phyloP scores from a whole-genome alignment of 2,329 filamentous ascomycete genomes.

The Spiromastix sp. region DNA sequence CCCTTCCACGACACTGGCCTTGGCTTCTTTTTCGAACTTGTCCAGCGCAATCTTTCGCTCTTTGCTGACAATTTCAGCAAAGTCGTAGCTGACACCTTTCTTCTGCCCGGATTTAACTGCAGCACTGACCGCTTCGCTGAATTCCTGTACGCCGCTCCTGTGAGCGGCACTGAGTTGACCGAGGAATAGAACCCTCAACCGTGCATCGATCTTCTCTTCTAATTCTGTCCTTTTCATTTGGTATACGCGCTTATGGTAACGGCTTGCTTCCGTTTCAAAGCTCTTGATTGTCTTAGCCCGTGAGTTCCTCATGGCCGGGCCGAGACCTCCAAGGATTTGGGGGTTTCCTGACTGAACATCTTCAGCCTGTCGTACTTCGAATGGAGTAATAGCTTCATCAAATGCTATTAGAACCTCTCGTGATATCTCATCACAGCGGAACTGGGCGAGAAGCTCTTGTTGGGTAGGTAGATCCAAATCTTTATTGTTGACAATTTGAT shows the following conservation, averaged over 20 bases:
- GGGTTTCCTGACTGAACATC: slow-evolving; percentile 62
- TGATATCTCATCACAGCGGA: slow-evolving; percentile 93
- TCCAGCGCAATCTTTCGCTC: slow-evolving; percentile 69
- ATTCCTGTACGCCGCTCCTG: slow-evolving; percentile 73
- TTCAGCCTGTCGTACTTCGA: slow-evolving; percentile 78
- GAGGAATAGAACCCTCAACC: slow-evolving; percentile 77
- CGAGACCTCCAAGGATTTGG: slow-evolving; percentile 63
- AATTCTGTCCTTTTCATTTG: slow-evolving; percentile 75
- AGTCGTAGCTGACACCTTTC: slow-evolving; percentile 82
- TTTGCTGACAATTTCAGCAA: slow-evolving; percentile 79
- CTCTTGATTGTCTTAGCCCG: slow-evolving; percentile 63
- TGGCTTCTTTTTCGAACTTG: slow-evolving; percentile 65
- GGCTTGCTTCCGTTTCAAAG: slow-evolving; percentile 84
- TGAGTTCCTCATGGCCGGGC: slow-evolving; percentile 59
- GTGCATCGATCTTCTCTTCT: slow-evolving; percentile 74
- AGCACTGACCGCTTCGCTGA: slow-evolving; percentile 75
- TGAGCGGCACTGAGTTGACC: slow-evolving; percentile 83
- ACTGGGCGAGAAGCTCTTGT: slow-evolving; percentile 92
- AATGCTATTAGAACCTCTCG: slow-evolving; percentile 78
- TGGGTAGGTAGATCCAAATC: slow-evolving; percentile 93
- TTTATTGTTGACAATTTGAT: slow-evolving; percentile 98
- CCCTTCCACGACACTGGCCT: slow-evolving; percentile 64
- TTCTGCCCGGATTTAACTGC: slow-evolving; percentile 90
- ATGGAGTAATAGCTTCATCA: slow-evolving; percentile 66
- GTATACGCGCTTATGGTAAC: slow-evolving; percentile 96